A percentile compares a stretch with the other conserved stretches of the same genome.
phyloP scores from a whole-genome alignment of 495 filamentous ascomycete genomes.

The Daldinia grandis region DNA sequence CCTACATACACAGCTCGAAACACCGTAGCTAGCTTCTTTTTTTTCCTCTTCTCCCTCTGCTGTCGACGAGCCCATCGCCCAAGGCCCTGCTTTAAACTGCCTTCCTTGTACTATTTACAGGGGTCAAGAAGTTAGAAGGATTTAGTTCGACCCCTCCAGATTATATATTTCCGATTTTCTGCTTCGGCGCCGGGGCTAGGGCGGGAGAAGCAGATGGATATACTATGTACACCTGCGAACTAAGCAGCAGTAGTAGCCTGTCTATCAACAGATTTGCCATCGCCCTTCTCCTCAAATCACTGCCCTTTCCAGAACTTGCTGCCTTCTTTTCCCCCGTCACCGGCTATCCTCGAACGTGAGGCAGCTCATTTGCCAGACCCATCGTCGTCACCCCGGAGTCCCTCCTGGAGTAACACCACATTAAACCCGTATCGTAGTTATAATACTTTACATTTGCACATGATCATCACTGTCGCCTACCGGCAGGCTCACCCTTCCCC shows the following conservation, averaged over 20 bases:
- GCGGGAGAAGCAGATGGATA: constrained; percentile 40
- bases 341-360: constrained; percentile 25
- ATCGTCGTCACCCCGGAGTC: constrained; percentile 29
- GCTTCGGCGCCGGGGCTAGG: constrained; percentile 39
- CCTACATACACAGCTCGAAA: constrained; percentile 41
- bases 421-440: constrained; percentile 38
- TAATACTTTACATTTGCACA: constrained; percentile 34
- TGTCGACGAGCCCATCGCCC: constrained; percentile 31
- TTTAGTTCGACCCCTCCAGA: constrained; percentile 47
- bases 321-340: constrained; percentile 25
- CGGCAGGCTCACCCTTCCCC: constrained; percentile 38
- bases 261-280: constrained; percentile 36
- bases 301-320: constrained; percentile 36
- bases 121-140: constrained; percentile 44
- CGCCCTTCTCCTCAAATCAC: constrained; percentile 42
- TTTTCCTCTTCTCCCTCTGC: no score
- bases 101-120: constrained; percentile 39
- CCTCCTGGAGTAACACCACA: constrained; percentile 38
- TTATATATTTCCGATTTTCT: constrained; percentile 45
- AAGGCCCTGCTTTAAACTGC: constrained; percentile 40
- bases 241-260: constrained; percentile 27
- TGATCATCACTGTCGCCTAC: constrained; percentile 40
- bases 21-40: constrained; percentile 38
- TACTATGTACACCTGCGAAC: constrained; percentile 37
- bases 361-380: constrained; percentile 28